A percentile compares a stretch with the other conserved stretches of the same genome.
Conservation (phyloP, 1,284 basidiomycete genomes). For the Schizophyllum commune region DNA sequence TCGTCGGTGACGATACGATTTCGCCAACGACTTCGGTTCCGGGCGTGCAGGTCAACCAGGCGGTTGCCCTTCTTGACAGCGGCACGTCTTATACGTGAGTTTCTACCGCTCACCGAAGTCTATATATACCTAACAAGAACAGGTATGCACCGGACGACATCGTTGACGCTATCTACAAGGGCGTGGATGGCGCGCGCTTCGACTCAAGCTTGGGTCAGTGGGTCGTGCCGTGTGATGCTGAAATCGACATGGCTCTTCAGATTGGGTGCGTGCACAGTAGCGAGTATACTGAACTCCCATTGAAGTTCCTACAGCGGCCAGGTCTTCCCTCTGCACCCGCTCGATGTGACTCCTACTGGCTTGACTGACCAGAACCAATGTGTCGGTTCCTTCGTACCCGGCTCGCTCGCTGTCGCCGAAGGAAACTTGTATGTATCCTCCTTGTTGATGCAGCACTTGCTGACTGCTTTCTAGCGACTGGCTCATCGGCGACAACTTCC, state of each 20-base stretch:
- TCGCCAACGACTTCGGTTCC: constrained; percentile 46
- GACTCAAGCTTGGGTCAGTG: constrained; percentile 47
- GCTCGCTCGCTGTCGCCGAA: constrained; percentile 41
- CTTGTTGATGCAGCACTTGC: constrained; percentile 1
- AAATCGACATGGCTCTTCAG: constrained; percentile 70
- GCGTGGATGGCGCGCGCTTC: constrained; percentile 49
- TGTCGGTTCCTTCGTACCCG: constrained; percentile 67
- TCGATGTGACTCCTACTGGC: constrained; percentile 54
- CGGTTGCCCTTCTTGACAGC: constrained; percentile 66
- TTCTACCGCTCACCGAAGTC: constrained; percentile 3
- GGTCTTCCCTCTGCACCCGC: constrained; percentile 66
- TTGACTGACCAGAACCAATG: constrained; percentile 41
- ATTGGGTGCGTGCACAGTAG: constrained; percentile 43
- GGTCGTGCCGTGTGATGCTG: constrained; percentile 60
- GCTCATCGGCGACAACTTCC: constrained; percentile 75
- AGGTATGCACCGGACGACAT: constrained; percentile 61
- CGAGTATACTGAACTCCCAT: not conserved
- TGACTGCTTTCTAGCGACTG: constrained; percentile 46
- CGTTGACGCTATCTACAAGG: constrained; percentile 58
- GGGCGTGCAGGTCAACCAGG: constrained; percentile 54
- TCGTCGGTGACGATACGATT: constrained; percentile 42
- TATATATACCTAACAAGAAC: constrained; percentile 6
- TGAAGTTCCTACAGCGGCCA: constrained; percentile 37
- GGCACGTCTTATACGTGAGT: constrained; percentile 73
- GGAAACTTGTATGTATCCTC: constrained; percentile 51